phyloP scores from a whole-genome alignment of 73 alveolate species.

The Diophrys appendiculata region DNA sequence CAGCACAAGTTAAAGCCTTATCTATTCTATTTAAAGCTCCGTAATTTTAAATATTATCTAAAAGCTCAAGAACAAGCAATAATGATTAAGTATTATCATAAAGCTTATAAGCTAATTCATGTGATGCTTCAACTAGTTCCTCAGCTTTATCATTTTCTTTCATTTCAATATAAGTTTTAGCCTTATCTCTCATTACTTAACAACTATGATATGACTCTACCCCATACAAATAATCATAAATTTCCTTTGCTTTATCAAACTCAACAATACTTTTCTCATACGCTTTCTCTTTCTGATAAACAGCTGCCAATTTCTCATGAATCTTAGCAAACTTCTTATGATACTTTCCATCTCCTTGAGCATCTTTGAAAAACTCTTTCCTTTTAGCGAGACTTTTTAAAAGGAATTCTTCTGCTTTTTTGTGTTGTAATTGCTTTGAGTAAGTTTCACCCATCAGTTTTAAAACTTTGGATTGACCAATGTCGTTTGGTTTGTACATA shows the following conservation, averaged over 20 bases:
- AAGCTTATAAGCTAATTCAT: background rate
- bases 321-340: background rate
- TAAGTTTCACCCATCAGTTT: background rate
- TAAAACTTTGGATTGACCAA: background rate
- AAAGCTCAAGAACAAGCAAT: background rate
- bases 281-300: background rate
- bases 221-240: background rate
- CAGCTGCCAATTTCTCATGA: background rate
- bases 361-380: background rate
- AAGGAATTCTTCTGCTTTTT: background rate
- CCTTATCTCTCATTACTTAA: background rate
- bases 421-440: background rate
- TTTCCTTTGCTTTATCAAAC: background rate
- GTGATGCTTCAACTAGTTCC: background rate
- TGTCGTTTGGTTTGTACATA: background rate
- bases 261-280: background rate
- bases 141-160: background rate
- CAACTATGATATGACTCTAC: background rate
- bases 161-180: background rate
- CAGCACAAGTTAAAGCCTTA: background rate
- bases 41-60: background rate
- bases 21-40: background rate
- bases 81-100: background rate
- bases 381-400: background rate
- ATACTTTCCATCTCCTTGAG: background rate